These are phyloP conservation scores for Psilocybe azurescens DNA, from an alignment of 768 basidiomycete genomes.

Conservation along the genomic window DNA sequence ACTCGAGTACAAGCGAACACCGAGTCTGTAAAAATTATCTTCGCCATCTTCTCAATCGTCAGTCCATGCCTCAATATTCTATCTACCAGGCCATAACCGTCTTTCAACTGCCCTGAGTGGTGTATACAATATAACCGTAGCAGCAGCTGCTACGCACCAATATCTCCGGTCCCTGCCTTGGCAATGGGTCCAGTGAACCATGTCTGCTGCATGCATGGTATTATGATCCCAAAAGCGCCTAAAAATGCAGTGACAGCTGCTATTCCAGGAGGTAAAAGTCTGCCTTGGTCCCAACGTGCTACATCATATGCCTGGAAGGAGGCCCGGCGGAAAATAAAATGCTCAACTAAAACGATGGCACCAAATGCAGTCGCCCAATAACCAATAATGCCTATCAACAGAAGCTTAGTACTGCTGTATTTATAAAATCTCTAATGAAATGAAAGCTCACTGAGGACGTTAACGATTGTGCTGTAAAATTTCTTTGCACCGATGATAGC, in stretches of 20 bases:
- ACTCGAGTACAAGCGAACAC: too few species aligned
- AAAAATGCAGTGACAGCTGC: conserved; percentile 61
- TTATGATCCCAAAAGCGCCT: conserved; percentile 57
- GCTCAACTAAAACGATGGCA: conserved; percentile 67
- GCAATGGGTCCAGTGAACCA: conserved; percentile 79
- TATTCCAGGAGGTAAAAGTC: conserved; percentile 61
- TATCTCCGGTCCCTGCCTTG: conserved; percentile 61
- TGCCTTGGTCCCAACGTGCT: conserved; percentile 58
- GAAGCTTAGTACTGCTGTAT: not conserved
- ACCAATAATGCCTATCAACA: conserved; percentile 44
- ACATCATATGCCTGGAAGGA: conserved; percentile 54
- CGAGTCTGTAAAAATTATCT: too few species aligned
- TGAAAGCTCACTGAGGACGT: conserved; percentile 58
- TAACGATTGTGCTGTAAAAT: conserved; percentile 67
- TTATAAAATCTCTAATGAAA: not conserved
- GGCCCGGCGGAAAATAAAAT: conserved; percentile 60
- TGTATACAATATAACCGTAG: conserved; percentile 53
- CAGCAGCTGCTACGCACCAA: conserved; percentile 64
- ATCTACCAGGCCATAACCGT: conserved; percentile 23
- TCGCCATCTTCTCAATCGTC: too few species aligned
- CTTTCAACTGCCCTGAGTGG: conserved; percentile 49
- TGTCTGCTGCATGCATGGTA: conserved; percentile 73
- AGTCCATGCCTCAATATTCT: not conserved
- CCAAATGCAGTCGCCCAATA: conserved; percentile 68
- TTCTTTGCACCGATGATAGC: conserved; percentile 72